Conservation (phyloP, 2,329 filamentous ascomycete genomes). For the Epichloe sibirici region DNA sequence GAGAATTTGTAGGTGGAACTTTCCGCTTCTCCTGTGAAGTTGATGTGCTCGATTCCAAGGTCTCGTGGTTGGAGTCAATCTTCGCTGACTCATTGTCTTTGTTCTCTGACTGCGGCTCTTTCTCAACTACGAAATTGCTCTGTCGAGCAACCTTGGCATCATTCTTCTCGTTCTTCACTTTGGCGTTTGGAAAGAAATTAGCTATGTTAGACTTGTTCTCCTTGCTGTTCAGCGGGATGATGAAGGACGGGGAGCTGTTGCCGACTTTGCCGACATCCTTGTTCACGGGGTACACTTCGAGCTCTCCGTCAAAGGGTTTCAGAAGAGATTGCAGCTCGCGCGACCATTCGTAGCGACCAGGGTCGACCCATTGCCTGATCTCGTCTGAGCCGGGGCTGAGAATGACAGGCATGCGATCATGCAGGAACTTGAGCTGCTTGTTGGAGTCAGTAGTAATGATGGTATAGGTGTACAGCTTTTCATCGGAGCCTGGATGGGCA, state of each 20-base stretch:
- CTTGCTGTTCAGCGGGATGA: conserved; percentile 70
- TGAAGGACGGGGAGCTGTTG: conserved; percentile 74
- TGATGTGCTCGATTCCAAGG: background rate
- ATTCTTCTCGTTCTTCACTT: conserved; percentile 20
- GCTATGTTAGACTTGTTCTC: conserved; percentile 90
- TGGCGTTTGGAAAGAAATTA: conserved; percentile 71
- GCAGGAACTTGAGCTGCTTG: conserved; percentile 69
- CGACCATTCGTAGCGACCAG: conserved; percentile 58
- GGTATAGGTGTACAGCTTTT: conserved; percentile 78
- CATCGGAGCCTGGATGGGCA: conserved; percentile 23
- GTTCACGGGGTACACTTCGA: conserved; percentile 77
- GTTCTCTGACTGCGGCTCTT: background rate
- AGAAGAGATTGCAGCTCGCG: conserved; percentile 65
- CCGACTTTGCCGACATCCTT: conserved; percentile 91
- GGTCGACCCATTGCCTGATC: conserved; percentile 69
- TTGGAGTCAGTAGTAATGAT: conserved; percentile 88
- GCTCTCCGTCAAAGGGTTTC: conserved; percentile 64
- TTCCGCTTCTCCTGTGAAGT: conserved; percentile 14
- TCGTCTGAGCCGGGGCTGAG: conserved; percentile 62
- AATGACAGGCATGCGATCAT: conserved; percentile 93
- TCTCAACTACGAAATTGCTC: background rate
- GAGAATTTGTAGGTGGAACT: conserved; percentile 7
- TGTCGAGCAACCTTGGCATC: background rate
- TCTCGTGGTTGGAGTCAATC: background rate
- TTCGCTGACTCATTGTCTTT: background rate